These are phyloP conservation scores for Telopea speciosissima DNA, from an alignment of 177 flowering plant species.

Conservation along the genomic window DNA sequence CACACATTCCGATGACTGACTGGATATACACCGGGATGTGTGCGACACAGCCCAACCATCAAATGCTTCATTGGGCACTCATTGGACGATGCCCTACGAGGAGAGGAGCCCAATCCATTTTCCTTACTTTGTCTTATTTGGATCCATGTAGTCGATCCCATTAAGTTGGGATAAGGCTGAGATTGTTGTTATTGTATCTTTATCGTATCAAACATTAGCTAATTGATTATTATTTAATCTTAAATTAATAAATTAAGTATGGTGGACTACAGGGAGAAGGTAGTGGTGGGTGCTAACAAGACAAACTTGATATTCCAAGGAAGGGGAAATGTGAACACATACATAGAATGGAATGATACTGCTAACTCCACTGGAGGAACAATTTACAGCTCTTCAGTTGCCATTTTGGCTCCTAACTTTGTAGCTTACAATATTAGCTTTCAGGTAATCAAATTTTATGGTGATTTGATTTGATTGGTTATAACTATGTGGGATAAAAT, in stretches of 20 bases:
- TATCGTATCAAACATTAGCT: background rate
- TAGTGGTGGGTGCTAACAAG: slow-evolving; percentile 47
- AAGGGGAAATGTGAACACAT: slow-evolving; percentile 50
- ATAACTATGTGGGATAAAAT: no score
- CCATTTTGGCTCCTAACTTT: slow-evolving; percentile 57
- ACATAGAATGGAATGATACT: slow-evolving; percentile 77
- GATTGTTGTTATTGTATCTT: no score
- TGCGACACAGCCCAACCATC: no score
- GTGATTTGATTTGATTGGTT: background rate
- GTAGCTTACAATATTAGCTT: slow-evolving; percentile 74
- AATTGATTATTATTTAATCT: background rate
- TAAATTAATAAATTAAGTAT: background rate
- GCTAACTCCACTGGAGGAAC: slow-evolving; percentile 85
- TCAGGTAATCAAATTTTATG: slow-evolving; percentile 32
- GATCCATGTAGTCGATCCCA: no score
- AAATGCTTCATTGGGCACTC: no score
- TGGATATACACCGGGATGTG: no score
- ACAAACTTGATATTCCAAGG: slow-evolving; percentile 69
- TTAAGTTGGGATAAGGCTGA: no score
- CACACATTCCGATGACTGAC: no score
- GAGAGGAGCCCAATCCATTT: no score
- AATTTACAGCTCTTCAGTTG: slow-evolving; percentile 42
- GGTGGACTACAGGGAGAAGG: slow-evolving; percentile 75
- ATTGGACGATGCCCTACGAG: no score
- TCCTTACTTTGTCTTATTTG: no score